Evolutionary conservation across 345 rosid genomes (phyloP), one percentile per base, ranked within the genome.

Genomic region (Linum usitatissimum): DNA sequence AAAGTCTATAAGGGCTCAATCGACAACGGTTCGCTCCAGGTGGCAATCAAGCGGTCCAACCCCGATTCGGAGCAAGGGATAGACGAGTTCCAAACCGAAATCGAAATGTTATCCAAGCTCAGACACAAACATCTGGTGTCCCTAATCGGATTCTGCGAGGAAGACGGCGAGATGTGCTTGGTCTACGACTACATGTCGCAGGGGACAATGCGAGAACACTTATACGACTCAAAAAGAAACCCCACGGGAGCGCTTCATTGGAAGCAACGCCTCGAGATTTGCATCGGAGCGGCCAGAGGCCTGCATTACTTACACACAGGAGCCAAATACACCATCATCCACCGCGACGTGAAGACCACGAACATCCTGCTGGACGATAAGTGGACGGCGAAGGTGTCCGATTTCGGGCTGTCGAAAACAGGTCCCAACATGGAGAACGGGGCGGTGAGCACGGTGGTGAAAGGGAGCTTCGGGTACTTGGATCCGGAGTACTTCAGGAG

Each of bases 291-390:
- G 0, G 96, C 96, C 2, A 78, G 90, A 65, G 97, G 99, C 54
- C 72, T 87, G 53, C 96, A 92, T 67, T 89, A 92, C 73, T 84
- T 89, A 17, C 98, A 92, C 77, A 89, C 96, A 0, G 97, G 96
- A 19, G 95, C 99, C 0, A 80, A 81, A 66, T 84, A 86, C 77
- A 85, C 94, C 7, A 92, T 92, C 66, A 90, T 90, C 64, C 99
- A 92, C 75, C 70, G 99, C 53, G 99, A 90, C 60, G 97, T 93
- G 0, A 92, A 92, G 76, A 85, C 96, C 12, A 86, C 97, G n/a
- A 90, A 93, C 80, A 90, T 87, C 55, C 81, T 87, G 6, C 21
- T 90, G 20, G 94, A 93, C 30, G 91, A 86, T 70, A 86, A 93
- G 15, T 83, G 85, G 86, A 87, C 84, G 6, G 96, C 98, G 0